These are phyloP conservation scores for Aspergillus diversus DNA, from an alignment of 495 filamentous ascomycete genomes.

Conservation along the genomic window DNA sequence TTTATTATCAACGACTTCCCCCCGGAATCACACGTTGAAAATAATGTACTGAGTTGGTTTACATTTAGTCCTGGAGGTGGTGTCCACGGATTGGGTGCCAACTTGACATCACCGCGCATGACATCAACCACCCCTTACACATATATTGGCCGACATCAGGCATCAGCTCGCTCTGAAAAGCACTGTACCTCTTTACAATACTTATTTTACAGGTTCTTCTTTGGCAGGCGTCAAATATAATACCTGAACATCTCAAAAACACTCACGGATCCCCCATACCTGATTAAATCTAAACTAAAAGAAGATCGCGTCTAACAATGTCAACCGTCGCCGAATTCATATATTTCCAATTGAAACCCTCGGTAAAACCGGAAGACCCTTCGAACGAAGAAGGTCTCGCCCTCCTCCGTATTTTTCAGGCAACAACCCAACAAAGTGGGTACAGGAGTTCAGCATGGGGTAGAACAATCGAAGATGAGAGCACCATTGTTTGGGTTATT, in stretches of 20 bases:
- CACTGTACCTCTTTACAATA: too few relatives aligned
- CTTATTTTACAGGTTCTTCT: too few relatives aligned
- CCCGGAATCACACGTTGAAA: too few relatives aligned
- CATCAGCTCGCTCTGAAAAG: too few relatives aligned
- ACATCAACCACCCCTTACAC: constrained; percentile 13
- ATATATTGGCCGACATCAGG: too few relatives aligned
- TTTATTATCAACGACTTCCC: too few relatives aligned
- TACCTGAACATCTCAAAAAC: too few relatives aligned
- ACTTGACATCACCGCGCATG: constrained; percentile 10
- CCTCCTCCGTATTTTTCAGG: constrained; percentile 34
- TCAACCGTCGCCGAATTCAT: constrained; percentile 41
- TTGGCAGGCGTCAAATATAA: too few relatives aligned
- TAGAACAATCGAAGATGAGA: constrained; percentile 40
- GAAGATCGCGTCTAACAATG: constrained; percentile 23
- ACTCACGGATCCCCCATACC: background rate
- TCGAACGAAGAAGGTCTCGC: constrained; percentile 36
- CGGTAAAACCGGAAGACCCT: constrained; percentile 47
- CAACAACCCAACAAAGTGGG: constrained; percentile 39
- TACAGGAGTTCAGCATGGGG: constrained; percentile 47
- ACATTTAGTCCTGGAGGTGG: too few relatives aligned
- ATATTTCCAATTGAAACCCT: constrained; percentile 42
- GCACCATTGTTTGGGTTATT: constrained; percentile 44
- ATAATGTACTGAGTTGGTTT: too few relatives aligned
- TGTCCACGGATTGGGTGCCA: background rate
- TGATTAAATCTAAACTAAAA: background rate